Base-by-base conservation (phyloP, 257 asterid genomes). In the Solanum chilense region DNA sequence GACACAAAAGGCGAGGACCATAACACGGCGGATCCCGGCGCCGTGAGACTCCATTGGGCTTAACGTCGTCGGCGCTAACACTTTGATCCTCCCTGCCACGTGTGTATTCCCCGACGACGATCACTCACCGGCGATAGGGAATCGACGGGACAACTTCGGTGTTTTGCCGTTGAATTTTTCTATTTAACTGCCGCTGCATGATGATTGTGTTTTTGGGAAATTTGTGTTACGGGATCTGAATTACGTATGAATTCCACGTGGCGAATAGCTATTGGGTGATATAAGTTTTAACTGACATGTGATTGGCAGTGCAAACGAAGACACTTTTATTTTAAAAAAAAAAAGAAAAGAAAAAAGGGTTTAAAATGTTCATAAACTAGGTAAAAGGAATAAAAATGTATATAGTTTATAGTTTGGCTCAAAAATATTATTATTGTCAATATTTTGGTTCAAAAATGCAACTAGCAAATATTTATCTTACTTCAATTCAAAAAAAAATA, bases 21-120 rank as follows among this genome's bases (percentile, higher is more conserved):
- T 86, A 11, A 97, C 94, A 85, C 99, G 99, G 91, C 92, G 92
- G 92, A 96, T 90, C 21, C 98, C 98, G 91, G 93, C 69, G 84
- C 91, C 90, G 87, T 91, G 95, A 85, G 92, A 90, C 94, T 96
- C 98, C 99, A 96, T 78, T 25, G 39, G 3, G 42, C 42, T 89
- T 95, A 56, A n/a, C 52, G 10, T 45, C 78, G 80, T 88, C 91
- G 87, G 90, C 77, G 76, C 12, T 14, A 70, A 86, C 52, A 90
- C 89, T 47, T 92, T 84, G 94, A 93, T 92, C 92, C 89, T 87
- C 81, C 83, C 81, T 42, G 84, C 88, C 86, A 86, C 78, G 83
- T 37, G 83, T 37, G 13, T 16, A 39, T 25, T 70, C 84, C 20
- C 64, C 25, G 64, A 56, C 84, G 66, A 78, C 33, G 41, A 78